These are phyloP conservation scores for Proliferodiscus dingleyae DNA, from an alignment of 2,329 filamentous ascomycete species.

Conservation along the genomic window DNA sequence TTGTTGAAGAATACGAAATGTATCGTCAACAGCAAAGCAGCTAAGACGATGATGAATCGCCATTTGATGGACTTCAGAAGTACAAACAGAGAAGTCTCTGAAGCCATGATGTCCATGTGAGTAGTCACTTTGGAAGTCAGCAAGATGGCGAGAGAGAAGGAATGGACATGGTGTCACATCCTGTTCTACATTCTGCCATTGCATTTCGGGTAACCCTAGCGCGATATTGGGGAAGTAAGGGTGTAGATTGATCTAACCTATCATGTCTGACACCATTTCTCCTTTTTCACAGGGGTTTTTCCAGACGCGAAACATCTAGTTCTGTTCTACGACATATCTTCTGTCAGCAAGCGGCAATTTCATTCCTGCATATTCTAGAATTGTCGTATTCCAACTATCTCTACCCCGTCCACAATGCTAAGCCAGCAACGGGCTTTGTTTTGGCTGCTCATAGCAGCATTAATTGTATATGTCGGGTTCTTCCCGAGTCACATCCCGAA, in stretches of 20 bases:
- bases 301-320: too few species aligned
- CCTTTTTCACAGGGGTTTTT: too few species aligned
- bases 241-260: too few species aligned
- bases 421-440: neutral
- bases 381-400: too few species aligned
- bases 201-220: too few species aligned
- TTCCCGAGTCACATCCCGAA: neutral
- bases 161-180: too few species aligned
- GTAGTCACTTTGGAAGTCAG: neutral
- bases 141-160: neutral
- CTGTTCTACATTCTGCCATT: too few species aligned
- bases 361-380: too few species aligned
- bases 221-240: too few species aligned
- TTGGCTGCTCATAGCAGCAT: neutral
- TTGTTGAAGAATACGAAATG: slow-evolving; percentile 7
- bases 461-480: neutral
- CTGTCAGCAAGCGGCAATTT: too few species aligned
- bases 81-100: neutral
- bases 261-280: too few species aligned
- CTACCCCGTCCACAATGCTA: neutral
- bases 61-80: neutral
- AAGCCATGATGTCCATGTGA: neutral
- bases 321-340: too few species aligned
- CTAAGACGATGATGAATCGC: slow-evolving; percentile 7
- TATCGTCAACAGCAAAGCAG: slow-evolving; percentile 5